A percentile compares a stretch with the other conserved stretches of the same genome.
Evolutionary conservation across 2,329 filamentous ascomycete genomes (phyloP).

Genomic region (Purpureocillium lavendulum): DNA sequence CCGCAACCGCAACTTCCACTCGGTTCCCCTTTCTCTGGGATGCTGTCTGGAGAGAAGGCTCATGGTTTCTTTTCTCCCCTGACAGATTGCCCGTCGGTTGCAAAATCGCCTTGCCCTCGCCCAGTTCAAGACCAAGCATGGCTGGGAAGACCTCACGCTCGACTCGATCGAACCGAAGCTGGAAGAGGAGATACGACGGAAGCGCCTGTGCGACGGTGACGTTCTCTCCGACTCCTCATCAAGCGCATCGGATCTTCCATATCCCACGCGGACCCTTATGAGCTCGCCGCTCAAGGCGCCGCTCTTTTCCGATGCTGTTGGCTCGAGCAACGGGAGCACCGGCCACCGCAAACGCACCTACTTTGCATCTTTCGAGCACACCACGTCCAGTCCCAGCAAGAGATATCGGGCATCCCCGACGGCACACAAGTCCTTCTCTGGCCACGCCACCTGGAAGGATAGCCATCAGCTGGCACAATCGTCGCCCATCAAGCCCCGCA

Average conservation of each 20-base stretch:
- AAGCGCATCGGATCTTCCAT: conserved; percentile 68
- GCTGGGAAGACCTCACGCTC: conserved; percentile 84
- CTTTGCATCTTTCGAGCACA: conserved; percentile 47
- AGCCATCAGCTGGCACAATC: conserved; percentile 72
- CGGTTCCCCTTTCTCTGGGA: not conserved
- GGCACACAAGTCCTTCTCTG: conserved; percentile 47
- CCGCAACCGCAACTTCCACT: not conserved
- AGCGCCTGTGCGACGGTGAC: conserved; percentile 62
- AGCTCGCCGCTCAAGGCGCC: conserved; percentile 79
- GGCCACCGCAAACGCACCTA: conserved; percentile 59
- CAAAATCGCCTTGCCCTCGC: conserved; percentile 92
- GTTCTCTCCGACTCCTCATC: conserved; percentile 82
- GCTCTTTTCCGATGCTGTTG: conserved; percentile 76
- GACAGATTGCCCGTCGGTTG: conserved; percentile 81
- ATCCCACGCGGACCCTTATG: conserved; percentile 60
- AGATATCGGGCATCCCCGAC: conserved; percentile 58
- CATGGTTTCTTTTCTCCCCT: not conserved
- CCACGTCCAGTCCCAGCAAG: conserved; percentile 53
- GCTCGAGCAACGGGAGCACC: conserved; percentile 59
- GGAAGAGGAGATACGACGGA: conserved; percentile 69
- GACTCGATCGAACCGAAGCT: conserved; percentile 79
- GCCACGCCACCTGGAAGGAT: conserved; percentile 64
- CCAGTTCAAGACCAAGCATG: conserved; percentile 94
- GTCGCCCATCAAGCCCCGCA: conserved; percentile 72
- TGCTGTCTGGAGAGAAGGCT: not conserved